Evolutionary conservation across 495 filamentous ascomycete genomes (phyloP).

Genomic region (Penicillium diatomitis): DNA sequence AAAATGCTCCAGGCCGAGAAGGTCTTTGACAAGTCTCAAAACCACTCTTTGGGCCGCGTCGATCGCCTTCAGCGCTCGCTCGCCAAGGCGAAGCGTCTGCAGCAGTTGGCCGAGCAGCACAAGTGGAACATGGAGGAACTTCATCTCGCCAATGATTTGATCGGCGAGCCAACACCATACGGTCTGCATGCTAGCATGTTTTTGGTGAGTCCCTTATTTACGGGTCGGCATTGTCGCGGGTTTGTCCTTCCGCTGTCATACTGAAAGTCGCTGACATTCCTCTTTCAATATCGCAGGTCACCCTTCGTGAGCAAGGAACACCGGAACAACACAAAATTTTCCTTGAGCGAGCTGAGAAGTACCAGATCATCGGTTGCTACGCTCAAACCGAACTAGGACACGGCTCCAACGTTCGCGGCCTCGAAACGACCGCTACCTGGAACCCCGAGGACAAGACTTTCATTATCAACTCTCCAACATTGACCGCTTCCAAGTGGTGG

Average conservation of each 20-base stretch:
- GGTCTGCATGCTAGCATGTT: conserved; percentile 62
- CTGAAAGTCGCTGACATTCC: not conserved
- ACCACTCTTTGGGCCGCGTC: conserved; percentile 55
- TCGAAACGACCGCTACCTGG: conserved; percentile 68
- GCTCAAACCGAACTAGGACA: conserved; percentile 71
- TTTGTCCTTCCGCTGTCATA: no score
- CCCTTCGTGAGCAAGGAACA: conserved; percentile 59
- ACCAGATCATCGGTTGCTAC: conserved; percentile 65
- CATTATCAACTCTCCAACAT: conserved; percentile 54
- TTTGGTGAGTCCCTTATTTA: conserved; percentile 29
- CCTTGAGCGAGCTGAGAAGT: conserved; percentile 51
- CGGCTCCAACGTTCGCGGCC: conserved; percentile 63
- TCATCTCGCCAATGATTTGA: conserved; percentile 47
- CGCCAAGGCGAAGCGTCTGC: conserved; percentile 54
- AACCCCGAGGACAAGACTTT: conserved; percentile 59
- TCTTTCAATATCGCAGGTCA: conserved; percentile 32
- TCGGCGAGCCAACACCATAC: conserved; percentile 59
- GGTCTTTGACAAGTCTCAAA: conserved; percentile 62
- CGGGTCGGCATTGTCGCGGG: no score
- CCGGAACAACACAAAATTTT: conserved; percentile 62
- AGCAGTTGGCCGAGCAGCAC: conserved; percentile 51
- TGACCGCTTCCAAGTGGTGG: conserved; percentile 73
- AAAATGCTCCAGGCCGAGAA: conserved; percentile 47
- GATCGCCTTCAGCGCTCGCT: conserved; percentile 54
- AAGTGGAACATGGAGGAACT: conserved; percentile 57